Conservation (phyloP, 2,329 filamentous ascomycete genomes). For the Cytospora piceicola region DNA sequence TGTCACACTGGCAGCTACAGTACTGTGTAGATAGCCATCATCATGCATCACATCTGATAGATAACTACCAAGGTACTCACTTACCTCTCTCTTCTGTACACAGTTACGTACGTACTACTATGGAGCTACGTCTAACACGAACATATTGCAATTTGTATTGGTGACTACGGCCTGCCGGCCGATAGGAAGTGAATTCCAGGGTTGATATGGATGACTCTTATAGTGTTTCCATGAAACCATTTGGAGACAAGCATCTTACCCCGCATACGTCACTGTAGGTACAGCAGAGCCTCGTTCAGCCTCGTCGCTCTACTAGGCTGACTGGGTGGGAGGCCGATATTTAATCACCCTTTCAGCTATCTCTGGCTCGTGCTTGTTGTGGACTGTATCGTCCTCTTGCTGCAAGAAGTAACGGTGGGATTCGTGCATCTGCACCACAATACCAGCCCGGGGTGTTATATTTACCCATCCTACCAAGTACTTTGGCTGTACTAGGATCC, state of each 20-base stretch:
- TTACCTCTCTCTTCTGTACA: not conserved
- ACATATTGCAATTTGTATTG: not conserved
- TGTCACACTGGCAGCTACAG: too few species aligned
- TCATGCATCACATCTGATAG: not conserved
- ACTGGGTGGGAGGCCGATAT: too few species aligned
- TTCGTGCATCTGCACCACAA: too few species aligned
- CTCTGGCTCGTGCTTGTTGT: too few species aligned
- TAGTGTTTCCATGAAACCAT: not conserved
- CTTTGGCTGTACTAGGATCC: not conserved
- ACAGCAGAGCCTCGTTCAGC: conserved; percentile 25
- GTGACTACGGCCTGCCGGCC: not conserved
- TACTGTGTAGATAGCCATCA: too few species aligned
- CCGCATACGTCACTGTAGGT: conserved; percentile 23
- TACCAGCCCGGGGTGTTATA: too few species aligned
- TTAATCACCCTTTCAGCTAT: too few species aligned
- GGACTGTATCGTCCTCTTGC: too few species aligned
- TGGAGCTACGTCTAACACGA: too few species aligned
- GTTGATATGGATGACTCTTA: not conserved
- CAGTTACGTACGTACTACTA: too few species aligned
- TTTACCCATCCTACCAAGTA: too few species aligned
- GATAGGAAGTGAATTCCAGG: not conserved
- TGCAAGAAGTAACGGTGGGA: too few species aligned
- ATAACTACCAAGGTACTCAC: not conserved
- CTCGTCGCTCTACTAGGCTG: conserved; percentile 33
- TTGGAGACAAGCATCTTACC: not conserved